Conservation (phyloP, 2,329 filamentous ascomycete genomes). For the Colletotrichum orchidophilum region DNA sequence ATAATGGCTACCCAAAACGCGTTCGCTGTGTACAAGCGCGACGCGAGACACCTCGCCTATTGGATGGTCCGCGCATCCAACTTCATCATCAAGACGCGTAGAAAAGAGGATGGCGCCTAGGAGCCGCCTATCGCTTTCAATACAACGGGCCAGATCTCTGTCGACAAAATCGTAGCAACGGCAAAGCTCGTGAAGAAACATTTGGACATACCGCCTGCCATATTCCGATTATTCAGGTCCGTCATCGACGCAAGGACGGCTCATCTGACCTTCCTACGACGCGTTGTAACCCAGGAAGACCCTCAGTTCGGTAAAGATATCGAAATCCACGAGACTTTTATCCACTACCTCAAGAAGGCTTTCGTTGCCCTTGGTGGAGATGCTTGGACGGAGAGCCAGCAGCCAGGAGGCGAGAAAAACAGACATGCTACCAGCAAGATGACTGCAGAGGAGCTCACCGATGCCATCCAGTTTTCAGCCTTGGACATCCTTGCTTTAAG, state of each 20-base stretch:
- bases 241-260: conserved; percentile 48
- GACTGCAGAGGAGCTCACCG: not conserved
- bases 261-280: conserved; percentile 29
- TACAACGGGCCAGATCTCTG: conserved; percentile 48
- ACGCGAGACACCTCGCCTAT: conserved; percentile 47
- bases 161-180: conserved; percentile 48
- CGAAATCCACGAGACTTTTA: conserved; percentile 50
- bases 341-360: conserved; percentile 45
- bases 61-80: conserved; percentile 53
- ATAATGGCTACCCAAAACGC: conserved; percentile 40
- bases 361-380: conserved; percentile 48
- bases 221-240: conserved; percentile 48
- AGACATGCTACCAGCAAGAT: not conserved
- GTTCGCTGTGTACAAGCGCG: conserved; percentile 50
- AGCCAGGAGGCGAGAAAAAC: not conserved
- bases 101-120: conserved; percentile 10
- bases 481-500: not conserved
- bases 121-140: conserved; percentile 39
- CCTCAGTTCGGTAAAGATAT: conserved; percentile 50
- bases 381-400: conserved; percentile 25
- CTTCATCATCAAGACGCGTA: conserved; percentile 42
- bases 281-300: conserved; percentile 45
- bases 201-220: conserved; percentile 43
- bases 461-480: not conserved
- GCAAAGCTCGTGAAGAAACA: conserved; percentile 51